These are phyloP conservation scores for Orbilia javanica DNA, from an alignment of 2,329 filamentous ascomycete species.

Conservation along the genomic window DNA sequence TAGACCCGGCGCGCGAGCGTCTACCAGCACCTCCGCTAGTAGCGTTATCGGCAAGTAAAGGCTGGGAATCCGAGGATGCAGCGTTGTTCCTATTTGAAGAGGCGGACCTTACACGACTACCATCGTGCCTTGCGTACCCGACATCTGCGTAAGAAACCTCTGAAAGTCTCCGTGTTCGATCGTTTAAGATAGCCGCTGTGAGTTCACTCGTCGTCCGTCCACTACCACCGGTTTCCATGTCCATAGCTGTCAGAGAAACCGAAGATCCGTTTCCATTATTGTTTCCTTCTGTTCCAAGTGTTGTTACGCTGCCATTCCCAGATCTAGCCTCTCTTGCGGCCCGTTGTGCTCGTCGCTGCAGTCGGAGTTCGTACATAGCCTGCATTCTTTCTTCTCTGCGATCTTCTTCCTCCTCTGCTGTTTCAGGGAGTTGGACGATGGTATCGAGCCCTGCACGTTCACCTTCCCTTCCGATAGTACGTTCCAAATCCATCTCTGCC, in stretches of 20 bases:
- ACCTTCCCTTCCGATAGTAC: conserved; percentile 86
- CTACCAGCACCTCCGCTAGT: conserved; percentile 18
- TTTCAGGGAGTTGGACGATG: conserved; percentile 86
- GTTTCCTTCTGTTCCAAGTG: conserved; percentile 9
- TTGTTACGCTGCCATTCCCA: conserved; percentile 37
- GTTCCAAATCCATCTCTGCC: conserved; percentile 78
- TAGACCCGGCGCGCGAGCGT: conserved; percentile 45
- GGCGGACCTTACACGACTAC: conserved; percentile 79
- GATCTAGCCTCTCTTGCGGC: conserved; percentile 68
- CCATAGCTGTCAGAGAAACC: conserved; percentile 53
- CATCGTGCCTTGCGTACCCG: conserved; percentile 81
- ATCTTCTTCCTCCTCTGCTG: conserved; percentile 80
- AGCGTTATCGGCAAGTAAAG: conserved; percentile 42
- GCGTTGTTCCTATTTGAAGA: conserved; percentile 65
- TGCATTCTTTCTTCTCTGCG: conserved; percentile 93
- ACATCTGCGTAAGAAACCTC: conserved; percentile 82
- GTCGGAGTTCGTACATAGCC: conserved; percentile 86
- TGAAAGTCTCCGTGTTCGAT: conserved; percentile 77
- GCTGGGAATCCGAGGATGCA: conserved; percentile 44
- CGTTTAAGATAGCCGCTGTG: conserved; percentile 66
- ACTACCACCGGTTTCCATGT: conserved; percentile 56
- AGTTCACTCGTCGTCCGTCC: conserved; percentile 59
- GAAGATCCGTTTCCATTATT: conserved; percentile 33
- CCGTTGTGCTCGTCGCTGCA: conserved; percentile 81
- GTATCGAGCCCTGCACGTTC: conserved; percentile 92